Percentiles rank a stretch among this genome's conserved stretches.
Evolutionary conservation across 345 rosid genomes (phyloP).

Genomic region (Fremontodendron californicum): DNA sequence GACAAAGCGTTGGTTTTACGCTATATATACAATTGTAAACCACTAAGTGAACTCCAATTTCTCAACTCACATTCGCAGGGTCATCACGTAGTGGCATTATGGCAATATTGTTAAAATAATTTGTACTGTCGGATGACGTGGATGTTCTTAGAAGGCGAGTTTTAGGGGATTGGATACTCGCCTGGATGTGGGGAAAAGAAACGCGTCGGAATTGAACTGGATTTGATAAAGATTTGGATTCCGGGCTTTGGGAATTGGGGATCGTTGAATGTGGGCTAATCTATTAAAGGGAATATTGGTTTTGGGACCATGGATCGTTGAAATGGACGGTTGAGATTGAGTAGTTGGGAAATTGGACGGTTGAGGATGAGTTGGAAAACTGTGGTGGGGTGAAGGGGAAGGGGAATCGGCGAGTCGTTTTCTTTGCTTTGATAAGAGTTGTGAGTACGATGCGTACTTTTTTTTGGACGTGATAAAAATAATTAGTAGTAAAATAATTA

Average conservation of each 20-base stretch:
- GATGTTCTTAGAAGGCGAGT: not conserved
- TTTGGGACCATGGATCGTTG: not conserved
- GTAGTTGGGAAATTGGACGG: not conserved
- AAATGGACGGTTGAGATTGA: not conserved
- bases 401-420: not conserved
- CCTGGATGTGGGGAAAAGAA: not conserved
- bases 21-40: constrained; percentile 2
- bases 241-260: not conserved
- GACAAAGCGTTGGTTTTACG: constrained; percentile 27
- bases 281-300: not conserved
- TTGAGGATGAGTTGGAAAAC: not conserved
- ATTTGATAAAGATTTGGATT: constrained; percentile 29
- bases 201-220: constrained; percentile 1
- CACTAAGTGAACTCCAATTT: not conserved
- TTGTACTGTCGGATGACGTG: not conserved
- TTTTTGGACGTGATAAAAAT: not conserved
- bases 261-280: not conserved
- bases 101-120: not conserved
- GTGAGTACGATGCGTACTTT: constrained; percentile 10
- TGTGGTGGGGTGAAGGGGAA: not conserved
- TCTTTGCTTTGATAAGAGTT: not conserved
- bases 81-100: not conserved
- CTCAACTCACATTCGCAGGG: not conserved
- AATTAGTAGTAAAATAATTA: not conserved
- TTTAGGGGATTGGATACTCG: not conserved